phyloP scores from a whole-genome alignment of 768 basidiomycete genomes.

The Xanthoconium purpureum region DNA sequence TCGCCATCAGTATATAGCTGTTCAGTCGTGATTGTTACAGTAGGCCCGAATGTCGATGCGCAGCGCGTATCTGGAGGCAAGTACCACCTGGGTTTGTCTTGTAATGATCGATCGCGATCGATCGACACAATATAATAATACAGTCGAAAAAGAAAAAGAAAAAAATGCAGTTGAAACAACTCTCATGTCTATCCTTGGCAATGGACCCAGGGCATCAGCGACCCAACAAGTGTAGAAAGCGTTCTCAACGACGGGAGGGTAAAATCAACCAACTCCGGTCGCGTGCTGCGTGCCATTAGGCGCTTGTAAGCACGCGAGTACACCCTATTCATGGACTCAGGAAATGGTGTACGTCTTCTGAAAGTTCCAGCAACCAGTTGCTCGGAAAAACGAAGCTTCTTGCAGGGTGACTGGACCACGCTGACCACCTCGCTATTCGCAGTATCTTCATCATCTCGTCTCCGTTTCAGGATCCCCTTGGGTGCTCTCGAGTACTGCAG shows the following conservation, averaged over 20 bases:
- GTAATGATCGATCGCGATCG: background rate
- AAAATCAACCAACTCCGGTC: slow-evolving; percentile 28
- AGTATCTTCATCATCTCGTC: slow-evolving; percentile 20
- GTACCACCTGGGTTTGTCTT: background rate
- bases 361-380: background rate
- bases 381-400: slow-evolving; percentile 24
- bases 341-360: slow-evolving; percentile 14
- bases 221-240: slow-evolving; percentile 31
- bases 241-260: slow-evolving; percentile 32
- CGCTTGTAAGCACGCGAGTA: slow-evolving; percentile 18
- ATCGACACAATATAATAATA: background rate
- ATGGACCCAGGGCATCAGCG: slow-evolving; percentile 30
- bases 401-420: slow-evolving; percentile 6
- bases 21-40: too few species aligned
- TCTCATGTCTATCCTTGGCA: slow-evolving; percentile 5
- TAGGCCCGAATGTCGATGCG: too few species aligned
- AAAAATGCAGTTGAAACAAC: background rate
- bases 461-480: slow-evolving; percentile 29
- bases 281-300: background rate
- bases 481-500: slow-evolving; percentile 20
- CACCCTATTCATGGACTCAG: slow-evolving; percentile 4
- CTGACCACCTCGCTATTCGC: background rate
- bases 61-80: background rate
- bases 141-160: background rate
- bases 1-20: background rate